Evolutionary conservation across 805 yeast species (phyloP), one percentile per base, ranked within the genome.

Genomic region (Metschnikowia lunata): DNA sequence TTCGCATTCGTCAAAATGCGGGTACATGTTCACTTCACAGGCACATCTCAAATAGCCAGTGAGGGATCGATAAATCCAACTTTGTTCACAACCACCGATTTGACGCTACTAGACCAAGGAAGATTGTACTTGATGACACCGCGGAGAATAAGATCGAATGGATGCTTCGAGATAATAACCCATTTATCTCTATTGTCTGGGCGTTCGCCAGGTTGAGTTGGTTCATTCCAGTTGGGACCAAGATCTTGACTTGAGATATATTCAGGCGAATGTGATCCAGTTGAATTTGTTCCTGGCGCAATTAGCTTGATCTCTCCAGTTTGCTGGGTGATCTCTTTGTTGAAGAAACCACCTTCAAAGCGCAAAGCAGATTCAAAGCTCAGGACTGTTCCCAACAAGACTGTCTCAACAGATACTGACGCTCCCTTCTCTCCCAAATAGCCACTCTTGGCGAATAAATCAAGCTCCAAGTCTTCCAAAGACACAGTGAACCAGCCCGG

Each of bases 71-170:
- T 75, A 30, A 67, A 64, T 3, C 77, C 72, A 7, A 76, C 69
- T 54, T 79, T 79, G 47, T 81, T 82, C 8, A 86, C 80, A 2
- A 82, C 79, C 4, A 83, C 75, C 0, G 85, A 75, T 55, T 78
- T 75, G 38, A 71, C 71, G 8, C 74, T 69, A 39, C 58, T 57
- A 31, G 62, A 57, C 50, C 90, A 71, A 1, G 96, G 93, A 42
- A 89, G 69, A 39, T 76, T 78, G 63, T 91, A 91, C 56, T 78
- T 80, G 59, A 91, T 73, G 18, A 83, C 80, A 1, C 98, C 98
- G 39, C 95, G 72, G 3, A 91, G 73, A 15, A 88, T 85, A 52
- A 91, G 68, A 48, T 88, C 96, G 61, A 90, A 91, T 10, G 96
- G 96, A 58, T 86, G 78, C 48, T 79, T 77, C 9, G 84, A 80